Base-by-base conservation (phyloP, 2,329 filamentous ascomycete genomes). In the Pseudohalonectria lignicola region DNA sequence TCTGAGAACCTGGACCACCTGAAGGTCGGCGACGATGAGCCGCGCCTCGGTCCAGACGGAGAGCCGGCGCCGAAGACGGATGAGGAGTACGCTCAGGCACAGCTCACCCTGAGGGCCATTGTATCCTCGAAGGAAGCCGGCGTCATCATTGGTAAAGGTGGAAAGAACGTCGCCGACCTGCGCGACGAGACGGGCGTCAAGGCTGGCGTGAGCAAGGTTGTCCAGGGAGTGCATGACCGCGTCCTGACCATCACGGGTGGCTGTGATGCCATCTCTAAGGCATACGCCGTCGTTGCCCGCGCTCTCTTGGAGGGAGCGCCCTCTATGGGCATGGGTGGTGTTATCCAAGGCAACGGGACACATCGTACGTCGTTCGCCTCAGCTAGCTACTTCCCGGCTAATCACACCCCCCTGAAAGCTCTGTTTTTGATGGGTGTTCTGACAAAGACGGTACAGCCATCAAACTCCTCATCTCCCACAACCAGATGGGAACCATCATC, bases 401-500 rank as follows among this genome's bases (percentile, higher is more conserved):
- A n/a, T n/a, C n/a, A n/a, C n/a, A n/a, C n/a, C n/a, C n/a, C n/a
- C n/a, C n/a, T n/a, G n/a, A n/a, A n/a, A n/a, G 23, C 23, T 26
- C 23, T 26, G 23, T 26, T 26, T 12, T 26, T 7, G 23, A 8
- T 26, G 7, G 23, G 7, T 26, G 12, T 20, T 15, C 29, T 31
- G 28, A 41, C 16, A 11, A 19, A 20, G 28, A 15, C 30, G 38
- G 17, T 43, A 17, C 49, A 98, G 92, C 92, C 44, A 85, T 98
- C 61, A 94, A 94, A 57, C 80, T 98, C 23, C 81, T 98, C 58
- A 96, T 98, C 62, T 98, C 92, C 25, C 90, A 98, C 69, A 96
- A 96, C 62, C 92, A 98, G 66, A 98, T 98, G 92, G 92, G 92
- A 45, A 98, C 92, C 53, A 95, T 98, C 66, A 98, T 98, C 56